Conservation (phyloP, 2,329 filamentous ascomycete genomes). For the Dactylellina haptotyla region DNA sequence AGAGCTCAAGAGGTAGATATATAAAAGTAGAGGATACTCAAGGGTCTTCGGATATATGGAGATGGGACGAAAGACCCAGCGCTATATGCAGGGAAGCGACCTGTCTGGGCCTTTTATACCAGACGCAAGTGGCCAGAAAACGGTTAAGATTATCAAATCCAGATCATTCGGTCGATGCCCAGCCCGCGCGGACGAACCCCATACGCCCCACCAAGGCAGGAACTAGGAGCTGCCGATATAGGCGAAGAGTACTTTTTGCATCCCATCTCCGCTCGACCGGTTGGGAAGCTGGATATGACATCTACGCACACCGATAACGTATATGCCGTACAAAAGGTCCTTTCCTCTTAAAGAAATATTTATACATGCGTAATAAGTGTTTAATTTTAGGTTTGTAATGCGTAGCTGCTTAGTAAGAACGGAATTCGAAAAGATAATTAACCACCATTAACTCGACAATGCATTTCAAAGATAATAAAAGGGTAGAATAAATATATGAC, state of each 20-base stretch:
- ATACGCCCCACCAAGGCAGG: background rate
- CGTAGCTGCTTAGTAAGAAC: background rate
- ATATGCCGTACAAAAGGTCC: background rate
- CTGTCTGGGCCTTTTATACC: background rate
- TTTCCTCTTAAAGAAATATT: background rate
- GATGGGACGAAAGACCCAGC: background rate
- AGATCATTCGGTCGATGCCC: background rate
- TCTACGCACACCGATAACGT: background rate
- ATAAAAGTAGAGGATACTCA: no score
- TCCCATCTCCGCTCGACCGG: background rate
- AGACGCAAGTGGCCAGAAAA: background rate
- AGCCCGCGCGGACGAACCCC: constrained; percentile 14
- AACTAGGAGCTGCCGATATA: constrained; percentile 6
- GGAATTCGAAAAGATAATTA: background rate
- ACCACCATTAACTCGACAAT: constrained; percentile 18
- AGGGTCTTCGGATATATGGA: background rate
- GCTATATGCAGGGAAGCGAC: background rate
- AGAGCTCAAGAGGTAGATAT: no score
- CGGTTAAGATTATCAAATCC: background rate
- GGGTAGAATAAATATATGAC: constrained; percentile 19
- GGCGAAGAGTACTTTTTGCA: constrained; percentile 25
- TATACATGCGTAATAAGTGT: background rate
- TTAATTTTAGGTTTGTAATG: background rate
- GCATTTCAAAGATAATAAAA: background rate
- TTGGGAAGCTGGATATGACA: constrained; percentile 17